Percentiles rank a stretch among this genome's conserved stretches.
phyloP scores from a whole-genome alignment of 805 yeast species.

The Ogataea degrootiae region DNA sequence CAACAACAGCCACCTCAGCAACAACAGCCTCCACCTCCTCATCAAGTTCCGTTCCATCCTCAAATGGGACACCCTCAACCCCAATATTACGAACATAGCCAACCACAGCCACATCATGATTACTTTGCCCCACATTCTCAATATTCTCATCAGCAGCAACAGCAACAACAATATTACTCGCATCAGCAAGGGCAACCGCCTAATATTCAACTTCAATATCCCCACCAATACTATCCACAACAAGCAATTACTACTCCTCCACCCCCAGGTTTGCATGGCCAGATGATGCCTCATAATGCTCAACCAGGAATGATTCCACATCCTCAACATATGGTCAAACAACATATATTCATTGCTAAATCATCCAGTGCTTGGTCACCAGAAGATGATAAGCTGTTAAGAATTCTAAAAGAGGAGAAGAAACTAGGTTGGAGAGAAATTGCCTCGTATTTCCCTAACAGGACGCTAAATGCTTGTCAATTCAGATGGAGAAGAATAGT shows the following conservation, averaged over 20 bases:
- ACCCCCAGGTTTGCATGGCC: not conserved
- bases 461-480: slow-evolving; percentile 88
- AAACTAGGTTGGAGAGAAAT: slow-evolving; percentile 90
- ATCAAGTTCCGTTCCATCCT: not conserved
- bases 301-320: not conserved
- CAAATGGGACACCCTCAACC: not conserved
- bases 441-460: slow-evolving; percentile 66
- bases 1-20: slow-evolving; percentile 5
- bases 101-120: not conserved
- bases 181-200: slow-evolving; percentile 1
- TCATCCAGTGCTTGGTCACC: slow-evolving; percentile 66
- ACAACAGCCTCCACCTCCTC: slow-evolving; percentile 1
- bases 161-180: not conserved
- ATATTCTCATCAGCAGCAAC: not conserved
- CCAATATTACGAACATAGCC: not conserved
- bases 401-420: slow-evolving; percentile 76
- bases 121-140: not conserved
- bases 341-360: slow-evolving; percentile 9
- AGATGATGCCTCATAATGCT: not conserved
- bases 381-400: slow-evolving; percentile 63
- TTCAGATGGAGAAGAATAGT: slow-evolving; percentile 78
- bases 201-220: not conserved
- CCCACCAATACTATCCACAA: not conserved
- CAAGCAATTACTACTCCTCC: not conserved
- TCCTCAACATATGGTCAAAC: not conserved